Percentiles rank a stretch among this genome's conserved stretches.
Evolutionary conservation across 2,329 filamentous ascomycete species (phyloP).

Genomic region (Aschersonia sp.): DNA sequence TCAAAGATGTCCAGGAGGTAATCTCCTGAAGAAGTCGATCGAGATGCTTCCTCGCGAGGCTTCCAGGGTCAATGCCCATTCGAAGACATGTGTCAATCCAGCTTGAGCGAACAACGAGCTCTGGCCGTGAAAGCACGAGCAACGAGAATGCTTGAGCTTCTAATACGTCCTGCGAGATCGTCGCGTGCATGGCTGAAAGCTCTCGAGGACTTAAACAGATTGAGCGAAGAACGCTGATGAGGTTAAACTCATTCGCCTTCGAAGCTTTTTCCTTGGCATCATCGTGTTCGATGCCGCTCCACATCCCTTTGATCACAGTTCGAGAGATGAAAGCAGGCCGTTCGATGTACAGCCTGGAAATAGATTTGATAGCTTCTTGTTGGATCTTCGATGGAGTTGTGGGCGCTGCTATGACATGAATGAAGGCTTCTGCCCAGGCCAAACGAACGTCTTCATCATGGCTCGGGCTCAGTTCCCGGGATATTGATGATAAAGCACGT

Average conservation of each 20-base stretch:
- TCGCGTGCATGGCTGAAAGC: slow-evolving; percentile 23
- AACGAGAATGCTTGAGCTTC: slow-evolving; percentile 62
- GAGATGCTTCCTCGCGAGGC: slow-evolving; percentile 51
- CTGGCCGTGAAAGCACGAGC: slow-evolving; percentile 61
- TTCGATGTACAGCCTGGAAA: slow-evolving; percentile 51
- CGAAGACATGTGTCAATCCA: slow-evolving; percentile 86
- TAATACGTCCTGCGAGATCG: slow-evolving; percentile 32
- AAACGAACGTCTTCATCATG: slow-evolving; percentile 34
- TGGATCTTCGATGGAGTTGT: slow-evolving; percentile 46
- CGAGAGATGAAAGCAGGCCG: slow-evolving; percentile 42
- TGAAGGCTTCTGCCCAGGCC: slow-evolving; percentile 72
- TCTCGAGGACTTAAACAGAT: slow-evolving; percentile 48
- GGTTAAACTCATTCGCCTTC: slow-evolving; percentile 47
- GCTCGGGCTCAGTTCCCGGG: slow-evolving; percentile 36
- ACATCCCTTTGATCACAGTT: slow-evolving; percentile 59
- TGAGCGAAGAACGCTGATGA: slow-evolving; percentile 45
- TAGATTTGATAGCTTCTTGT: slow-evolving; percentile 41
- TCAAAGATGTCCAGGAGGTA: slow-evolving; percentile 27
- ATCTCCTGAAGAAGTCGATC: slow-evolving; percentile 56
- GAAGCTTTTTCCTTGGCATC: slow-evolving; percentile 64
- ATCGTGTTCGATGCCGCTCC: slow-evolving; percentile 61
- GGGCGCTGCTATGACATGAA: slow-evolving; percentile 60
- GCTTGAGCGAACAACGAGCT: slow-evolving; percentile 60
- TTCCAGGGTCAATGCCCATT: slow-evolving; percentile 69
- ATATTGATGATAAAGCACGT: slow-evolving; percentile 50